Evolutionary conservation across 192 early-diverging fungal species (phyloP).

Genomic region (Coemansia pectinata): DNA sequence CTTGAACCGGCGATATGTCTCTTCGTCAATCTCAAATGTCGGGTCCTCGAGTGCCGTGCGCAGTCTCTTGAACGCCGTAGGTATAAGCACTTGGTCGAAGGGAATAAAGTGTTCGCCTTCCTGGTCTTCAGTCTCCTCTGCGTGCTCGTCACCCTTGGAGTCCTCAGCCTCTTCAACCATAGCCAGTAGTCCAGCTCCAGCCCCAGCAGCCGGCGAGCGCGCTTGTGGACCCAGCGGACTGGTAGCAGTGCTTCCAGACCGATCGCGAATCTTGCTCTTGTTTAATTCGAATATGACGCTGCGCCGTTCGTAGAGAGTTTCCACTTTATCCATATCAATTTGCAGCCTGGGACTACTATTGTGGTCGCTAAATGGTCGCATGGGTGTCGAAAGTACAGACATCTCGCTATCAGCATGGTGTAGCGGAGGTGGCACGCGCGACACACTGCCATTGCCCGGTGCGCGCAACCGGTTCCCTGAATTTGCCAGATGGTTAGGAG

Average conservation of each 20-base stretch:
- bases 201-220: neutral
- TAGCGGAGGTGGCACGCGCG: neutral
- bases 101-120: constrained; percentile 41
- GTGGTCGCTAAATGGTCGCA: constrained; percentile 35
- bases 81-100: constrained; percentile 54
- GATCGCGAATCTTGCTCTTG: constrained; percentile 30
- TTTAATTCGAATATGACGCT: constrained; percentile 48
- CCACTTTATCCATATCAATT: constrained; percentile 52
- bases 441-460: neutral
- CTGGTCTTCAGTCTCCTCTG: constrained; percentile 11
- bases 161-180: constrained; percentile 3
- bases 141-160: constrained; percentile 10
- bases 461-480: neutral
- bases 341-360: constrained; percentile 34
- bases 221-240: neutral
- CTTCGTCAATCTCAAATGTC: constrained; percentile 44
- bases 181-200: neutral
- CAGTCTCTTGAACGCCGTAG: constrained; percentile 53
- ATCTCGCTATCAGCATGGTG: neutral
- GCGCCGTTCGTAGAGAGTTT: constrained; percentile 37
- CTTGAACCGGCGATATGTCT: constrained; percentile 49
- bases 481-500: constrained; percentile 7
- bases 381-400: constrained; percentile 6
- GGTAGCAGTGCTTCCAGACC: neutral
- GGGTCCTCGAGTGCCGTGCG: constrained; percentile 41